Base-by-base conservation (phyloP, 2,329 filamentous ascomycete species). In the Grosmannia huntii region DNA sequence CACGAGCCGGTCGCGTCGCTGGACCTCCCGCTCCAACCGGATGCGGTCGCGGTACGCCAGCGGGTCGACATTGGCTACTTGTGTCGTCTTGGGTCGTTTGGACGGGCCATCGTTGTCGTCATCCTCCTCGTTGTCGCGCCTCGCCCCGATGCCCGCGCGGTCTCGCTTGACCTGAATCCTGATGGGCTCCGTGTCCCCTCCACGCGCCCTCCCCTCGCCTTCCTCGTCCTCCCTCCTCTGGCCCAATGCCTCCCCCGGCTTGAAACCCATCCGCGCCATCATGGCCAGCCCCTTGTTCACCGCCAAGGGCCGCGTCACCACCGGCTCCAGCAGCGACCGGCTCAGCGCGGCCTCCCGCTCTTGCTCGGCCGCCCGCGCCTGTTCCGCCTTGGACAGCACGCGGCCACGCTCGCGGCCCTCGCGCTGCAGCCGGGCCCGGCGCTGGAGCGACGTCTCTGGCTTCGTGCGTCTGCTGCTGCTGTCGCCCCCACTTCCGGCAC, bases 201-300 rank as follows among this genome's bases (percentile, higher is more conserved):
- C 12, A 25, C 9, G 3, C 16, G 2, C 23, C 38, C 27, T 25
- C 53, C 7, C 3, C 41, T 38, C 16, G 21, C 14, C 53, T 19
- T 21, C 31, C 46, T 66, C 65, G 7, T 64, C 66, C 16, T 67
- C 61, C 41, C 66, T 65, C 14, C 36, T 65, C n/a, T 68, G 61
- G 28, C 94, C 94, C 3, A 97, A 75, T 0, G 84, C 79, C 41
- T 82, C 83, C 27, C 91, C 90, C 23, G 82, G 76, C 59, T 83
- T 86, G 74, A 95, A 99, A 0, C 94, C 94, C 78, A 99, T 89
- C 71, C 89, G 92, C 25, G 89, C 86, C 91, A 99, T 96, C 90
- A 99, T 96, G 63, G 89, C 84, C 61, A 95, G 83, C 1, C 92
- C 94, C 68, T 96, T 97, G 73, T 85, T 95, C 65, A 79, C 80